Percentiles rank a stretch among this genome's conserved stretches.
These are phyloP conservation scores for Xylaria sp. DNA, from an alignment of 2,329 filamentous ascomycete genomes.

Conservation along the genomic window DNA sequence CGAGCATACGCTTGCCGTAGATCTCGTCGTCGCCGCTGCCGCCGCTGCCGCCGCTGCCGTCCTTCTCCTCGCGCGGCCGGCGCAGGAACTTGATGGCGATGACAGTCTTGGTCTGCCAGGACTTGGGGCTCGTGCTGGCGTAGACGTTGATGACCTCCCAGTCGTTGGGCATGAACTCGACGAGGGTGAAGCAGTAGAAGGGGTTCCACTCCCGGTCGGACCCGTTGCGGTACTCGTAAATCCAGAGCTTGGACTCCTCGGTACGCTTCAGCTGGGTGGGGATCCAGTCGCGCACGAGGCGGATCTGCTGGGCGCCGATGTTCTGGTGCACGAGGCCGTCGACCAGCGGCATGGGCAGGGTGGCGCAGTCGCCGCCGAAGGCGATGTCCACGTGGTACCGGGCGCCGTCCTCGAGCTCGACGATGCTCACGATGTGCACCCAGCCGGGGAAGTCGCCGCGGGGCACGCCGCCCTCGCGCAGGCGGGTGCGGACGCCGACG, in stretches of 20 bases:
- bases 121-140: conserved; percentile 60
- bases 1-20: conserved; percentile 64
- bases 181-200: conserved; percentile 73
- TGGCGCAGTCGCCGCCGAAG: conserved; percentile 72
- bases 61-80: conserved; percentile 50
- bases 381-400: conserved; percentile 70
- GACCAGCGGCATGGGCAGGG: conserved; percentile 65
- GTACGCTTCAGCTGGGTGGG: conserved; percentile 55
- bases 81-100: conserved; percentile 65
- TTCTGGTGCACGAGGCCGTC: conserved; percentile 57
- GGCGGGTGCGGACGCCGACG: conserved; percentile 63
- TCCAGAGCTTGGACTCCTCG: conserved; percentile 65
- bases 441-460: conserved; percentile 59
- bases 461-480: conserved; percentile 54
- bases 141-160: conserved; percentile 70
- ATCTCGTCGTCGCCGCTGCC: conserved; percentile 58
- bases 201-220: conserved; percentile 64
- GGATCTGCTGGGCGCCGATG: conserved; percentile 66
- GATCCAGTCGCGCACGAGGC: conserved; percentile 62
- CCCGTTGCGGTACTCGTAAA: conserved; percentile 69
- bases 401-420: conserved; percentile 62
- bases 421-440: conserved; percentile 72
- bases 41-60: conserved; percentile 47
- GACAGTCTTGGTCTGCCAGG: conserved; percentile 65
- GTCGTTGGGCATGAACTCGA: conserved; percentile 71